These are phyloP conservation scores for Elymus sibiricus DNA, from an alignment of 176 grass and related monocot species.

Conservation along the genomic window DNA sequence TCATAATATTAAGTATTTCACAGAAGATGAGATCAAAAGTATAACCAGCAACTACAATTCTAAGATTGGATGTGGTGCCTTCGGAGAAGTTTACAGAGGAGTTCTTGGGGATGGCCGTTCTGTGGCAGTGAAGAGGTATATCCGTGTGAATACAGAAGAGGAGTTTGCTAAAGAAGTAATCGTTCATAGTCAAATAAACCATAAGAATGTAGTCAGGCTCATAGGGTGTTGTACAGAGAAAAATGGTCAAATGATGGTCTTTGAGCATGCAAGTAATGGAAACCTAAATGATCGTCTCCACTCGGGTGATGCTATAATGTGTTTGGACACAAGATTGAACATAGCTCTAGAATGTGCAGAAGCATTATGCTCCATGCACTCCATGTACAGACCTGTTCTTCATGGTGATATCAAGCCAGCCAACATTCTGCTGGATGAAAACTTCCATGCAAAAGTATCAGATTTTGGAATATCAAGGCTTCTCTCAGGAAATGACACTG, in stretches of 20 bases:
- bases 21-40: background rate
- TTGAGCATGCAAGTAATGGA: background rate
- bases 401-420: background rate
- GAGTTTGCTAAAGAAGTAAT: background rate
- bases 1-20: background rate
- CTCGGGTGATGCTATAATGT: background rate
- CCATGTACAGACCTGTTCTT: background rate
- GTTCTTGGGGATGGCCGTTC: background rate
- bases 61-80: background rate
- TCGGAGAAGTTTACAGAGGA: slow-evolving; percentile 2
- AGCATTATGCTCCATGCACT: slow-evolving; percentile 2
- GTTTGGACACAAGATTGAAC: background rate
- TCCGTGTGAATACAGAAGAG: background rate
- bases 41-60: background rate
- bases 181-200: background rate
- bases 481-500: background rate
- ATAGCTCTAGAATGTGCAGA: background rate
- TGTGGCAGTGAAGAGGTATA: slow-evolving; percentile 1
- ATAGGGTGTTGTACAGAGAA: background rate
- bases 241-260: background rate
- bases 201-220: slow-evolving; percentile 7
- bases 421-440: background rate
- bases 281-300: background rate
- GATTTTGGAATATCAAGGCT: slow-evolving; percentile 25
- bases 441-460: background rate